phyloP scores from a whole-genome alignment of 257 asterid genomes.

The Solanum piurae region DNA sequence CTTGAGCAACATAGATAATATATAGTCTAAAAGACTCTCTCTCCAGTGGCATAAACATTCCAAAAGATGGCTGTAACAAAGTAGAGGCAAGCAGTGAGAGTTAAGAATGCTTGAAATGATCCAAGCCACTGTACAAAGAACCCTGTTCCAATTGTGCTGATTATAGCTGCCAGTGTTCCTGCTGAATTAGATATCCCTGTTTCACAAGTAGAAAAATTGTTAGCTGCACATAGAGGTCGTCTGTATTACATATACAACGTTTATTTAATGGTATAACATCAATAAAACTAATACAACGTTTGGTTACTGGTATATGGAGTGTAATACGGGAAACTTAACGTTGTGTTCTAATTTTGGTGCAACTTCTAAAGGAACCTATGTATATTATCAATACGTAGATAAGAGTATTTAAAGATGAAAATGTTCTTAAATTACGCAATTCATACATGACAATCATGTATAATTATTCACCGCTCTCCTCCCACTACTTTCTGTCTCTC shows the following conservation, averaged over 20 bases:
- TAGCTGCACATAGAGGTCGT: not conserved
- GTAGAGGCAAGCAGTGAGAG: conserved; percentile 85
- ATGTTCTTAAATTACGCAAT: not conserved
- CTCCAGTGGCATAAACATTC: conserved; percentile 85
- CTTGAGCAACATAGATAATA: not conserved
- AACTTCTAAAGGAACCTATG: not conserved
- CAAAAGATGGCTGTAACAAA: conserved; percentile 67
- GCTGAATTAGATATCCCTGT: conserved; percentile 90
- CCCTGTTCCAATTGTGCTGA: conserved; percentile 89
- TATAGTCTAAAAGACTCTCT: conserved; percentile 58
- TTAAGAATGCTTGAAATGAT: conserved; percentile 81
- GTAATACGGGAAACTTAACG: not conserved
- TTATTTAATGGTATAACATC: not conserved
- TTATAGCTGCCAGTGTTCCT: conserved; percentile 85
- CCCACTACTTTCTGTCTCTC: not conserved
- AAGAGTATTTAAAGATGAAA: not conserved
- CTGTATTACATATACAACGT: not conserved
- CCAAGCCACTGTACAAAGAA: conserved; percentile 87
- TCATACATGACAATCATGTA: not conserved
- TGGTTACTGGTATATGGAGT: not conserved
- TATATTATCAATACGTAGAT: not conserved
- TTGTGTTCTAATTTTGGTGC: not conserved
- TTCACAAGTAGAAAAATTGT: not conserved
- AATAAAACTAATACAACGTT: not conserved
- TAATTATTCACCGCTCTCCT: not conserved